Percentiles rank a stretch among this genome's conserved stretches.
phyloP scores from a whole-genome alignment of 108 stramenopile genomes.

The Cyclostephanos tholiformis region DNA sequence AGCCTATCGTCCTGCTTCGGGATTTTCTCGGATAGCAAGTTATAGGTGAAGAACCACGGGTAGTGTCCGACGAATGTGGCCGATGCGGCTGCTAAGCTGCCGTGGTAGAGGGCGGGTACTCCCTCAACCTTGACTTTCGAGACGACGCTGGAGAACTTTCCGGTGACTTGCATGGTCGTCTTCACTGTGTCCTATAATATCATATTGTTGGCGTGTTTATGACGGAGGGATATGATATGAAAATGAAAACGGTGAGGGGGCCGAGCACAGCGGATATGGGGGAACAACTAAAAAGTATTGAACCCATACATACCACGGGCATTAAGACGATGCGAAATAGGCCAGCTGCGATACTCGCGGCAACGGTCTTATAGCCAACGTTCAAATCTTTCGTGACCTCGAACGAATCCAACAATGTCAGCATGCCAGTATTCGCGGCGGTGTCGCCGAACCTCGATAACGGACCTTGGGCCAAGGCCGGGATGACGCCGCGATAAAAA shows the following conservation, averaged over 20 bases:
- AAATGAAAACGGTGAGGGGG: background rate
- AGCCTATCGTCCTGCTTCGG: conserved; percentile 91
- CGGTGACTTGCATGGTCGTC: conserved; percentile 97
- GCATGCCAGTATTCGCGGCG: conserved; percentile 94
- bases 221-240: background rate
- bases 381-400: conserved; percentile 86
- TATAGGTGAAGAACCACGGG: conserved; percentile 97
- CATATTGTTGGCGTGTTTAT: background rate
- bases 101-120: conserved; percentile 90
- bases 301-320: conserved; percentile 80
- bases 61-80: conserved; percentile 99
- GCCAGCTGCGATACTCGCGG: conserved; percentile 86
- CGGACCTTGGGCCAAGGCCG: conserved; percentile 93
- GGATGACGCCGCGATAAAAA: conserved; percentile 94
- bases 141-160: conserved; percentile 87
- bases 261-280: background rate
- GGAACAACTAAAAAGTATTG: background rate
- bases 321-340: conserved; percentile 94
- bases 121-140: conserved; percentile 89
- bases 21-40: conserved; percentile 88
- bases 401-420: conserved; percentile 83
- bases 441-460: conserved; percentile 97
- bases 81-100: conserved; percentile 89
- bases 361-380: conserved; percentile 88
- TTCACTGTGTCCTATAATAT: conserved; percentile 84